Base-by-base conservation (phyloP, 2,329 filamentous ascomycete genomes). In the Exophiala spinifera region DNA sequence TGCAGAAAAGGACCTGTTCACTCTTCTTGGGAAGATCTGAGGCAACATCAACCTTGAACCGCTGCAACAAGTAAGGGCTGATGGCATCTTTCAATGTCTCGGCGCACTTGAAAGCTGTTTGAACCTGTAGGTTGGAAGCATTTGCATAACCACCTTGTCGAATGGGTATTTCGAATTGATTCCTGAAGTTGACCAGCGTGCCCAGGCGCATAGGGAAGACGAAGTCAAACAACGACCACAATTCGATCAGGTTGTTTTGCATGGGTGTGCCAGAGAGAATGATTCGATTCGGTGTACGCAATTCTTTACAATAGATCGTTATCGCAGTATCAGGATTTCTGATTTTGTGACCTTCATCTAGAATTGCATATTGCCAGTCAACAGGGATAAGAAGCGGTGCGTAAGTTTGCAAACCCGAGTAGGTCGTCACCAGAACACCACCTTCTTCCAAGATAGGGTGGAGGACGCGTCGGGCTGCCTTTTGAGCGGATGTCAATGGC, bases 221-320 rank as follows among this genome's bases (percentile, higher is more conserved):
- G 67, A 99, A 99, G 68, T 99, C 95, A 67, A 99, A 97, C 0
- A 99, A 75, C 0, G 92, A 97, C 92, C 94, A 99, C 0, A 99
- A 76, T 69, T 99, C 95, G 0, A 88, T 86, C 21, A 99, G 74
- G 60, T 96, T 97, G 70, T 99, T 99, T 70, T 99, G 95, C 78
- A 99, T 95, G 0, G 95, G 95, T 0, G 94, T 99, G 4, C 94
- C 94, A 0, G 95, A 97, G 1, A 99, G 77, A 55, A 99, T 97
- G 59, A 97, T 80, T 19, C 95, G 84, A 64, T 97, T 94, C 0
- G 88, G 82, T 0, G 94, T 99, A 31, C 88, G 86, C 10, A 99
- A 75, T 69, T 96, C 89, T 69, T 99, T 99, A 78, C 91, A 96
- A 61, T 91, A 89, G 49, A 97, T 89, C 0, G 95, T 96, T 60